phyloP scores from a whole-genome alignment of 1,139 yeast genomes.

The Petasospora fabianii region DNA sequence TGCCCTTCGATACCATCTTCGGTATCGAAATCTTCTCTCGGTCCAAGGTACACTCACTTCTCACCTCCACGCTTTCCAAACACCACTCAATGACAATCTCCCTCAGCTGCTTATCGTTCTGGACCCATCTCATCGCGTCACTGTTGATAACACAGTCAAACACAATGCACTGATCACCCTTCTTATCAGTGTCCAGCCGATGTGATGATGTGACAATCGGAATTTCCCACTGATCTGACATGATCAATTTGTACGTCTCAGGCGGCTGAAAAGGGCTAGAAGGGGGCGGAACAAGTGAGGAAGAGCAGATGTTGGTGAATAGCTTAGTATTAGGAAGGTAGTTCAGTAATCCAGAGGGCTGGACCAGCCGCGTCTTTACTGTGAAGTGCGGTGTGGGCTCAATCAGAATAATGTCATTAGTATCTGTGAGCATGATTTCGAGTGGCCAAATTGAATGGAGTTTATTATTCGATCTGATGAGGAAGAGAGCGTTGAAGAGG shows the following conservation, averaged over 20 bases:
- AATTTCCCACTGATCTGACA: constrained; percentile 77
- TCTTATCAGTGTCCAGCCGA: constrained; percentile 57
- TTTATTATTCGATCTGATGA: too few species aligned
- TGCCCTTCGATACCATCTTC: constrained; percentile 61
- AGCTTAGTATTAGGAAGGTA: constrained; percentile 48
- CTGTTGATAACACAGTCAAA: constrained; percentile 74
- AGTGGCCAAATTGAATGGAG: too few species aligned
- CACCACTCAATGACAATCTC: constrained; percentile 42
- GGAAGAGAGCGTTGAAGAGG: neutral
- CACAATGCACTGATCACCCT: constrained; percentile 60
- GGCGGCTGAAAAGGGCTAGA: constrained; percentile 49
- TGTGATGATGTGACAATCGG: constrained; percentile 68
- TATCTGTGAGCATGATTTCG: constrained; percentile 2
- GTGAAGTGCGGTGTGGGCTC: constrained; percentile 41
- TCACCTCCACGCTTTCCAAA: constrained; percentile 62
- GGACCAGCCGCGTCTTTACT: constrained; percentile 49
- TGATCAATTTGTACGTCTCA: constrained; percentile 59
- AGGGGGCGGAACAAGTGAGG: constrained; percentile 59
- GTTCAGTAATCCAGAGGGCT: constrained; percentile 6
- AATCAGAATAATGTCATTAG: constrained; percentile 1
- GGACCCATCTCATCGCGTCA: constrained; percentile 58
- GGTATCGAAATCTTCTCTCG: constrained; percentile 45
- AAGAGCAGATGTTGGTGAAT: constrained; percentile 73
- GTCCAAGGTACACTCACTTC: constrained; percentile 40
- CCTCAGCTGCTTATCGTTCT: constrained; percentile 40